Base-by-base conservation (phyloP, 2,329 filamentous ascomycete genomes). In the Alternaria brassicicola region DNA sequence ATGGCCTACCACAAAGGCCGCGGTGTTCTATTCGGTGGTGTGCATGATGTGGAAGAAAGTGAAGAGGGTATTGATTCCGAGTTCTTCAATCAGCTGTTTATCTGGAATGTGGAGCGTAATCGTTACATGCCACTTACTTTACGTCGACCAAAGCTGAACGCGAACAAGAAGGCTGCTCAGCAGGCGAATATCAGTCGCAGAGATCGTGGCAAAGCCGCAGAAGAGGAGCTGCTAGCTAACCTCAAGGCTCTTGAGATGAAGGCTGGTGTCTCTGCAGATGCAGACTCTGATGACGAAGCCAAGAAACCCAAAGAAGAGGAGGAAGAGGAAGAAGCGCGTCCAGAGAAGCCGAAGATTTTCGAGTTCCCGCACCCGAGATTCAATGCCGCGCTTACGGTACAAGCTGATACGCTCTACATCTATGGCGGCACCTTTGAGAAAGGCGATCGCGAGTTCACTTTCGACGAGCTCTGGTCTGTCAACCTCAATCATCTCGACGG, bases 31-130 rank as follows among this genome's bases (percentile, higher is more conserved):
- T 98, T 98, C 74, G 95, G 95, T 42, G 95, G 95, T 51, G 95
- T 99, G 4, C 92, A 97, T 70, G 93, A 97, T 67, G 90, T 96
- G 0, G 92, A 96, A 76, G 86, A 93, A 74, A 94, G 87, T 64
- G 93, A 97, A 74, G 95, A 99, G 76, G 93, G 91, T 3, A 96
- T 99, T 66, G 94, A 99, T 53, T 96, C 92, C 73, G 93, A 97
- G 76, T 99, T 99, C 79, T 99, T 98, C 81, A 94, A 97, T 69
- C 86, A 89, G 55, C 79, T 98, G 23, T 96, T 91, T 71, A 91
- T 93, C 5, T 98, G 93, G 92, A 97, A 96, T 72, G 88, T 97
- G 62, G 95, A 98, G 71, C 87, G 94, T 58, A 99, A 99, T 75
- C 85, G 95, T 8, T 98, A 97, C 80, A 97, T 98, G 81, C 91